Evolutionary conservation across 2,329 filamentous ascomycete species (phyloP).

Genomic region (Hypomyces rosellus): DNA sequence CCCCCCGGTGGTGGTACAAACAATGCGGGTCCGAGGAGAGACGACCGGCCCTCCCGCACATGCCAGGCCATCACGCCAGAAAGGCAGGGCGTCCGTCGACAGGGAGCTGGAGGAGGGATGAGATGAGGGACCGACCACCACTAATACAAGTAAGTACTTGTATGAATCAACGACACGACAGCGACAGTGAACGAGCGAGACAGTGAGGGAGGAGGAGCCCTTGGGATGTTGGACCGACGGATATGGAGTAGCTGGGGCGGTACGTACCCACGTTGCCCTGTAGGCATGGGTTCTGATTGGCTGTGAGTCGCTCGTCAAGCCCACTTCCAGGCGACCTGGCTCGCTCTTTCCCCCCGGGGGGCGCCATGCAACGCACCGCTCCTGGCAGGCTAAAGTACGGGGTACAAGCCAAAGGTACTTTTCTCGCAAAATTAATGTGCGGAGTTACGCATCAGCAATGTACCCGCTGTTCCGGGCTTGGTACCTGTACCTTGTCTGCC

Average conservation of each 20-base stretch:
- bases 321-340: slow-evolving; percentile 6
- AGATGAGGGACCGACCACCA: background rate
- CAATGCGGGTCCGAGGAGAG: background rate
- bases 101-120: background rate
- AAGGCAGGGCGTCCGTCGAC: background rate
- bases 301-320: background rate
- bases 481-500: slow-evolving; percentile 1
- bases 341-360: slow-evolving; percentile 3
- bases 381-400: slow-evolving; percentile 6
- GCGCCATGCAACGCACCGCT: slow-evolving; percentile 10
- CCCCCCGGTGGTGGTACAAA: background rate
- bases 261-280: background rate
- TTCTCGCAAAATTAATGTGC: too few relatives aligned
- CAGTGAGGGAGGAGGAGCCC: too few relatives aligned
- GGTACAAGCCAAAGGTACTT: slow-evolving; percentile 2
- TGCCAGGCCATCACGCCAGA: background rate
- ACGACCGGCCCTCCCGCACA: background rate
- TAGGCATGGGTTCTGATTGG: slow-evolving; percentile 4
- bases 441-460: too few relatives aligned
- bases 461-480: background rate
- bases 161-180: too few relatives aligned
- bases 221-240: background rate
- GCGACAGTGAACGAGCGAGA: background rate
- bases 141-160: too few relatives aligned
- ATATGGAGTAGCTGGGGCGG: slow-evolving; percentile 8